These are phyloP conservation scores for Stagonosporopsis tanaceti DNA, from an alignment of 2,329 filamentous ascomycete species.

Conservation along the genomic window DNA sequence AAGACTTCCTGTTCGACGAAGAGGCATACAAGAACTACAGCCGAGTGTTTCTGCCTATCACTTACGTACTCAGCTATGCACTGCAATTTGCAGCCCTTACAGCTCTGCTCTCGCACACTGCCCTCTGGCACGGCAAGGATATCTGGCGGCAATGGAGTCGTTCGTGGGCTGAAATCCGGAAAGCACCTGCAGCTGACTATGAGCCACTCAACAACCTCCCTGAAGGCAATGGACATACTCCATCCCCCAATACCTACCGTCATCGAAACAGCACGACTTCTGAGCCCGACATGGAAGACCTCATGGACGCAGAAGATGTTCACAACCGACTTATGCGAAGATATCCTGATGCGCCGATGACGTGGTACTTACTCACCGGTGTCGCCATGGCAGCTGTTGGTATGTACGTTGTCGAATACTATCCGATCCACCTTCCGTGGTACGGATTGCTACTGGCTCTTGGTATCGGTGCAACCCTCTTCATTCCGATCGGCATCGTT, in stretches of 20 bases:
- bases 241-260: constrained; percentile 30
- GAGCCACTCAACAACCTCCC: constrained; percentile 41
- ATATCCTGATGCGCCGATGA: constrained; percentile 81
- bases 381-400: constrained; percentile 78
- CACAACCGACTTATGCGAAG: constrained; percentile 84
- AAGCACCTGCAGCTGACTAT: constrained; percentile 40
- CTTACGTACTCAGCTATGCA: constrained; percentile 85
- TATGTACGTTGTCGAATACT: constrained; percentile 83
- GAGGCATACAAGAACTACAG: constrained; percentile 82
- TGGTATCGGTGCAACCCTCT: constrained; percentile 78
- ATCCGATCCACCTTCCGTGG: constrained; percentile 82
- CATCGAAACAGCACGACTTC: constrained; percentile 42
- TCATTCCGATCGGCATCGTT: constrained; percentile 90
- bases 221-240: constrained; percentile 45
- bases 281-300: constrained; percentile 55
- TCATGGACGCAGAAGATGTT: constrained; percentile 78
- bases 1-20: constrained; percentile 79
- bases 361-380: constrained; percentile 82
- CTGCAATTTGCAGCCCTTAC: constrained; percentile 85
- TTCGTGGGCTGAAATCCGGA: constrained; percentile 69
- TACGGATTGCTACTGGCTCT: constrained; percentile 84
- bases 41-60: constrained; percentile 83
- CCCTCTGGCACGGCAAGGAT: constrained; percentile 84
- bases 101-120: constrained; percentile 80
- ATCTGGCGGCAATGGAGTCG: constrained; percentile 79